These are phyloP conservation scores for Colletotrichum musicola DNA, from an alignment of 2,329 filamentous ascomycete species.

Conservation along the genomic window DNA sequence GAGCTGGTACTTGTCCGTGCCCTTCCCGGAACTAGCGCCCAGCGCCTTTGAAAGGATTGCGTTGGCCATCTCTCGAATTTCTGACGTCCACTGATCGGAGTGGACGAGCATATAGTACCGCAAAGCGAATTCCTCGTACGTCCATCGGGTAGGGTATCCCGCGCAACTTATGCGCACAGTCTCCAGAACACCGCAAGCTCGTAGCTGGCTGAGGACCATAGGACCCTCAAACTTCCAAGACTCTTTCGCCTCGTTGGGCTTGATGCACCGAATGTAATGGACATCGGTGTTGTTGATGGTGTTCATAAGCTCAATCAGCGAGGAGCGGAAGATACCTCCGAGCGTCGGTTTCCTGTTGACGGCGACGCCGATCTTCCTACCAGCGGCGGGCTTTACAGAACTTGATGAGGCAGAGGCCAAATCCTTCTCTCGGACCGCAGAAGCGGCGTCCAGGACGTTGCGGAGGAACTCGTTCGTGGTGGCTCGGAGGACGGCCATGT, in stretches of 20 bases:
- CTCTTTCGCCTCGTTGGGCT: constrained; percentile 96
- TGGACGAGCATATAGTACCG: constrained; percentile 98
- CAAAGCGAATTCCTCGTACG: constrained; percentile 97
- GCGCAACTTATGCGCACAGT: constrained; percentile 98
- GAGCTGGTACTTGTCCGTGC: constrained; percentile 94
- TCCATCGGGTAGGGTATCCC: constrained; percentile 98
- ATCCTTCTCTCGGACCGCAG: constrained; percentile 91
- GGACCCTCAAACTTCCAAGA: constrained; percentile 98
- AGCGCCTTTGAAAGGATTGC: constrained; percentile 91
- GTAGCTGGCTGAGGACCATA: constrained; percentile 97
- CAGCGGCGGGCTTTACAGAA: constrained; percentile 84
- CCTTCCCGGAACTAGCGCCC: constrained; percentile 79
- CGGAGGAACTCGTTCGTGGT: constrained; percentile 88
- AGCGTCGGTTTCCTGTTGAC: constrained; percentile 97
- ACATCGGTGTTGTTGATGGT: constrained; percentile 99
- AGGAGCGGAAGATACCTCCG: constrained; percentile 98
- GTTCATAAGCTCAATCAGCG: constrained; percentile 96
- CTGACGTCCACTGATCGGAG: constrained; percentile 89
- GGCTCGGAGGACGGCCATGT: constrained; percentile 90
- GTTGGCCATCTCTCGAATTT: constrained; percentile 94
- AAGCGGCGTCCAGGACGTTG: constrained; percentile 86
- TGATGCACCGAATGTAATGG: constrained; percentile 99
- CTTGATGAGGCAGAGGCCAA: constrained; percentile 71
- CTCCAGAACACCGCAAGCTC: constrained; percentile 98
- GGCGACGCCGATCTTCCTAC: constrained; percentile 89